Evolutionary conservation across 352 stramenopile species (phyloP), one percentile per base, ranked within the genome.

Genomic region (Pythium aquatile): DNA sequence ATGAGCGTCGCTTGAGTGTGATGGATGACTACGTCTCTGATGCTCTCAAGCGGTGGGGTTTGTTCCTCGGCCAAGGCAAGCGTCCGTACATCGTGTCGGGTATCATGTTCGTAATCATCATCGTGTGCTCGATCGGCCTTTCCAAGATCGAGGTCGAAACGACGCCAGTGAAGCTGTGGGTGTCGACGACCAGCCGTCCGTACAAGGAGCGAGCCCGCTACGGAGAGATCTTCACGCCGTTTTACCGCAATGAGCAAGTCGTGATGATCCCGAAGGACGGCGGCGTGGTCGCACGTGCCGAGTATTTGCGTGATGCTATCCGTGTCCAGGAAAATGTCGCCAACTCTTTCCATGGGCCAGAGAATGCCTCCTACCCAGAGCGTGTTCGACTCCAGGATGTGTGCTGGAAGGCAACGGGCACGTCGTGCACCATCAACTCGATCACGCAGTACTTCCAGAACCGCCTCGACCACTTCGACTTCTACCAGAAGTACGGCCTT

Each of bases 371-470:
- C 7, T 69, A 64, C 42, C 61, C 72, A 26, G 55, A 76, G 7
- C 63, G 61, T 29, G 55, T 84, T 20, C 17, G n/a, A 2, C 42
- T 88, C 13, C 37, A 73, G 14, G 75, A 86, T 54, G 78, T 86
- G 28, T 88, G 79, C 64, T 83, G 76, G 71, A 79, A 79, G 46
- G 72, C 70, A 2, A 86, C 78, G 1, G 75, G 75, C 9, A 84
- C 77, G 2, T 58, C n/a, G 6, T 88, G 79, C 56, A 81, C 76
- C 3, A 65, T 87, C 28, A 81, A 82, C 37, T 65, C 78, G 33
- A 87, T 89, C 65, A 87, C 78, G 0, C 78, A 89, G 66, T 87
- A 81, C 64, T 89, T 83, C 60, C 80, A 89, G 65, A 87, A 89
- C 64, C 68, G 69, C 6, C 66, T 85, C 60, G 71, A 81, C 8